phyloP scores from a whole-genome alignment of 192 early-diverging fungal genomes.

The Lunasporangiospora selenospora region DNA sequence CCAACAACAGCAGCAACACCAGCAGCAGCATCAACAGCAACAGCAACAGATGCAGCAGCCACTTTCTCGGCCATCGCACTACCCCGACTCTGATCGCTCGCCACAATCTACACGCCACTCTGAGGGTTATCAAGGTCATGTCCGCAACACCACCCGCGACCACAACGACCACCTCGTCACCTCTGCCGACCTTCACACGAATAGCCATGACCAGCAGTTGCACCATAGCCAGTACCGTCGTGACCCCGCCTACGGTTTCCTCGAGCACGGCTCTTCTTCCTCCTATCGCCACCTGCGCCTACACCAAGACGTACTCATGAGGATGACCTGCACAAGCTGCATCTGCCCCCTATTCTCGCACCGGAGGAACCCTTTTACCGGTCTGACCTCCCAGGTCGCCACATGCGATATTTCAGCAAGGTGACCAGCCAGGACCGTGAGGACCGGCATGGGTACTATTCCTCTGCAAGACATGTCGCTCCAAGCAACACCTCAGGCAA shows the following conservation, averaged over 20 bases:
- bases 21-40: too few relatives aligned
- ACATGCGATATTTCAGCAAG: slow-evolving; percentile 47
- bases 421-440: slow-evolving; percentile 46
- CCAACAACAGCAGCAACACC: neutral
- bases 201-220: slow-evolving; percentile 34
- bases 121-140: slow-evolving; percentile 40
- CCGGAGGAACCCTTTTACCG: slow-evolving; percentile 45
- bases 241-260: slow-evolving; percentile 16
- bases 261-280: slow-evolving; percentile 14
- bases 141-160: slow-evolving; percentile 41
- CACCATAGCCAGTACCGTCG: slow-evolving; percentile 26
- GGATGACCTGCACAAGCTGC: slow-evolving; percentile 33
- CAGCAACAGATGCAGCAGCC: too few relatives aligned
- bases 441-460: slow-evolving; percentile 36
- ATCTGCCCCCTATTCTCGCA: slow-evolving; percentile 30
- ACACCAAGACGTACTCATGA: neutral
- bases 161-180: slow-evolving; percentile 45
- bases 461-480: slow-evolving; percentile 37
- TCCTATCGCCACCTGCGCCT: slow-evolving; percentile 8
- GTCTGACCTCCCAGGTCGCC: slow-evolving; percentile 39
- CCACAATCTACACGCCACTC: slow-evolving; percentile 18
- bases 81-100: neutral
- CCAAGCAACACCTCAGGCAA: slow-evolving; percentile 48
- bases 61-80: too few relatives aligned
- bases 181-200: neutral